Conservation (phyloP, 371 early-diverging fungal genomes). For the Funneliformis caledonium region DNA sequence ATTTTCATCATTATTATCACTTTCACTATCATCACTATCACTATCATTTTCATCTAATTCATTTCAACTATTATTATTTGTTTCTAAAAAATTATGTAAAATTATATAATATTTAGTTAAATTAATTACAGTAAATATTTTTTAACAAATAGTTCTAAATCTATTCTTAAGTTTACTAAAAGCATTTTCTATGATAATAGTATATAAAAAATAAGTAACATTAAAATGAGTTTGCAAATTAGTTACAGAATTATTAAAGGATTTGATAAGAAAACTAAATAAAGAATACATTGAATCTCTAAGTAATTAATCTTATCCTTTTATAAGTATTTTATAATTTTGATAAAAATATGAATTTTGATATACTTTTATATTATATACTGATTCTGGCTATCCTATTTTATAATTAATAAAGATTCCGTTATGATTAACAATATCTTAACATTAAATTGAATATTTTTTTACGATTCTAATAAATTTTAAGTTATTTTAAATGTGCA, state of each 20-base stretch:
- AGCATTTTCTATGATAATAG: neutral
- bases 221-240: neutral
- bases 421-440: neutral
- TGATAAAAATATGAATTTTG: neutral
- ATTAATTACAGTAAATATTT: too few relatives aligned
- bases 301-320: neutral
- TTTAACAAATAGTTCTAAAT: too few relatives aligned
- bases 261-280: neutral
- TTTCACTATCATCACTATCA: too few relatives aligned
- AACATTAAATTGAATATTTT: neutral
- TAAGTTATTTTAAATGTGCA: neutral
- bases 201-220: neutral
- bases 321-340: neutral
- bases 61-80: too few relatives aligned
- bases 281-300: neutral
- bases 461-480: neutral
- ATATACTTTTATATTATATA: too few relatives aligned
- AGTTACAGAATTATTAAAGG: neutral
- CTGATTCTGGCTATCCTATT: too few relatives aligned
- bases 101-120: too few relatives aligned
- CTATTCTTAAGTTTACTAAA: neutral
- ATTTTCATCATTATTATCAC: too few relatives aligned
- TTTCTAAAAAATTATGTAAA: too few relatives aligned
- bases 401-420: neutral
- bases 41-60: too few relatives aligned